These are phyloP conservation scores for Chimonanthus praecox DNA, from an alignment of 164 flowering plant species.

Conservation along the genomic window DNA sequence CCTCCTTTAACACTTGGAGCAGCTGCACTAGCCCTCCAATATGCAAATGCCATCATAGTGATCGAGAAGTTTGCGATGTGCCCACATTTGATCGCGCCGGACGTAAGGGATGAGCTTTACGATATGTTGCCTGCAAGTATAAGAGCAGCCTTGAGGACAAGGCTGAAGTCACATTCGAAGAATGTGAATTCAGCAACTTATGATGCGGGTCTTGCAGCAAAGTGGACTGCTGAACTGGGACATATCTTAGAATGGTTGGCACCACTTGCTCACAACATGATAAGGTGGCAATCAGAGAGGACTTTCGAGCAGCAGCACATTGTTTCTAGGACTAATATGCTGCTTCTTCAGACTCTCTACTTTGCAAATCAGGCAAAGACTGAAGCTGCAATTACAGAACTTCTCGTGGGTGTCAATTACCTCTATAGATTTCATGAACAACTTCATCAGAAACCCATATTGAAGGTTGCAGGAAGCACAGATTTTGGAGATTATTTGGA, in stretches of 20 bases:
- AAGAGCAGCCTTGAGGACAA: conserved; percentile 45
- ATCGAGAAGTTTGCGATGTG: conserved; percentile 71
- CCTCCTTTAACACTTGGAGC: conserved; percentile 80
- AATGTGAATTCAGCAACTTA: conserved; percentile 34
- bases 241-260: conserved; percentile 72
- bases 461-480: conserved; percentile 43
- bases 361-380: conserved; percentile 82
- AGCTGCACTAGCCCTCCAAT: conserved; percentile 74
- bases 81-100: conserved; percentile 78
- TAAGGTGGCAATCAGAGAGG: conserved; percentile 85
- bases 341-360: conserved; percentile 78
- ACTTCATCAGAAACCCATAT: conserved; percentile 45
- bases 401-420: conserved; percentile 87
- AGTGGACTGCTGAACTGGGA: conserved; percentile 68
- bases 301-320: conserved; percentile 76
- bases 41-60: conserved; percentile 72
- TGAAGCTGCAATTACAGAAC: conserved; percentile 74
- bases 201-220: conserved; percentile 61
- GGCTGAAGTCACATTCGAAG: conserved; percentile 57
- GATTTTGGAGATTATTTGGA: conserved; percentile 40
- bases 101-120: conserved; percentile 79
- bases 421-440: conserved; percentile 73
- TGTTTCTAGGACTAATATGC: conserved; percentile 55
- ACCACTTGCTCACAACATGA: conserved; percentile 87
- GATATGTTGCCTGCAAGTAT: conserved; percentile 71